Percentiles rank a stretch among this genome's conserved stretches.
Evolutionary conservation across 148 eudicot genomes (phyloP).

Genomic region (Vaccinium myrtillus): DNA sequence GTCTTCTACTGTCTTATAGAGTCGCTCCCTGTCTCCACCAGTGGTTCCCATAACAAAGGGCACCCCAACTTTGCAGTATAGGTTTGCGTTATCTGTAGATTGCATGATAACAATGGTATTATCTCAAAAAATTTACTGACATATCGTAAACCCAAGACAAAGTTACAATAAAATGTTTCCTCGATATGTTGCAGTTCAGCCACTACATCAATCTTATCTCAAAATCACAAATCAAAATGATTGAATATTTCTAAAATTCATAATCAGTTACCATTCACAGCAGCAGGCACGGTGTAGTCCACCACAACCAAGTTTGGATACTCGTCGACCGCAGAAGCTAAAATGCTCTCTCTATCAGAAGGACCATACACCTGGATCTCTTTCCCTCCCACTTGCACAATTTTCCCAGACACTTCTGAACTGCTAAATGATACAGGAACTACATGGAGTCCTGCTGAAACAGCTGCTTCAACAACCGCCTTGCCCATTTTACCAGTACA

Average conservation of each 20-base stretch:
- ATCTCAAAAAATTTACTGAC: not conserved
- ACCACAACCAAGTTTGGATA: slow-evolving; percentile 78
- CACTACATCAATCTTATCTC: not conserved
- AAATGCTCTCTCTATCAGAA: slow-evolving; percentile 53
- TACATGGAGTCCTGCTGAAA: slow-evolving; percentile 62
- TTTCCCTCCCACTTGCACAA: slow-evolving; percentile 61
- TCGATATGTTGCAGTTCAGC: not conserved
- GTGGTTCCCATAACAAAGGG: slow-evolving; percentile 99
- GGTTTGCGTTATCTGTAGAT: slow-evolving; percentile 71
- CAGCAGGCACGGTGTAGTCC: slow-evolving; percentile 82
- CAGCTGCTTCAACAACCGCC: slow-evolving; percentile 85
- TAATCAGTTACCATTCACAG: slow-evolving; percentile 67
- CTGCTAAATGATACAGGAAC: slow-evolving; percentile 78
- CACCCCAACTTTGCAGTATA: slow-evolving; percentile 87
- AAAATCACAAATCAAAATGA: no score
- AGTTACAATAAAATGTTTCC: not conserved
- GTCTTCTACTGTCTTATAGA: slow-evolving; percentile 68
- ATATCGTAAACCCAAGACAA: not conserved
- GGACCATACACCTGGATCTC: slow-evolving; percentile 67
- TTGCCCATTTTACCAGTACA: slow-evolving; percentile 94
- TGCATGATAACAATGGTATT: not conserved
- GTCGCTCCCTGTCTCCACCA: slow-evolving; percentile 89
- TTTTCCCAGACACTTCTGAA: slow-evolving; percentile 55
- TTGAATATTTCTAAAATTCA: not conserved
- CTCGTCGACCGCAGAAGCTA: slow-evolving; percentile 51